phyloP scores from a whole-genome alignment of 2,329 filamentous ascomycete species.

The Macroventuria anomochaeta region DNA sequence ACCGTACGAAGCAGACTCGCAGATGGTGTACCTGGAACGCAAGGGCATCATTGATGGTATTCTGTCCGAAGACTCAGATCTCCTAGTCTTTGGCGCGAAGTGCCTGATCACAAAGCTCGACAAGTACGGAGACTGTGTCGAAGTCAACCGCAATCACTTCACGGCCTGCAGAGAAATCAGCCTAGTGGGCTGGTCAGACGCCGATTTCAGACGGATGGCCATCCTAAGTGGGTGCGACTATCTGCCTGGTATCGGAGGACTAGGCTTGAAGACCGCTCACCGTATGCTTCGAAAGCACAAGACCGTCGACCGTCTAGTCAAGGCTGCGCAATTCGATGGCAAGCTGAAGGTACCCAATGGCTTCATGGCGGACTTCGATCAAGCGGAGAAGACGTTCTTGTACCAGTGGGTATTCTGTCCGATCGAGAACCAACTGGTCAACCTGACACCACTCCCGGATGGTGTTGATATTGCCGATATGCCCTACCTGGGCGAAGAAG shows the following conservation, averaged over 20 bases:
- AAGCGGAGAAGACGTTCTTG: constrained; percentile 90
- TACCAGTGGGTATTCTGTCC: constrained; percentile 96
- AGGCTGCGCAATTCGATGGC: constrained; percentile 86
- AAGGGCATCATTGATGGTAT: constrained; percentile 85
- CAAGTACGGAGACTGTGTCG: constrained; percentile 89
- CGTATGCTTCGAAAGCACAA: constrained; percentile 90
- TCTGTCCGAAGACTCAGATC: constrained; percentile 93
- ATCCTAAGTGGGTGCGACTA: constrained; percentile 98
- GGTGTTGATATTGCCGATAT: constrained; percentile 72
- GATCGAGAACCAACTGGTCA: constrained; percentile 70
- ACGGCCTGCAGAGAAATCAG: constrained; percentile 86
- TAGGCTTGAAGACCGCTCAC: constrained; percentile 94
- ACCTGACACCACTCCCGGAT: constrained; percentile 71
- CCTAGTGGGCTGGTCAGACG: constrained; percentile 88
- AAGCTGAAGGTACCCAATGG: constrained; percentile 80
- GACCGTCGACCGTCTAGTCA: constrained; percentile 79
- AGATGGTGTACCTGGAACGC: constrained; percentile 90
- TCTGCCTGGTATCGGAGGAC: constrained; percentile 79
- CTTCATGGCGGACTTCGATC: constrained; percentile 80
- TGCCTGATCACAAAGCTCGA: constrained; percentile 92
- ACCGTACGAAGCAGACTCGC: constrained; percentile 97
- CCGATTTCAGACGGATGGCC: constrained; percentile 91
- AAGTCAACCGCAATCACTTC: constrained; percentile 89
- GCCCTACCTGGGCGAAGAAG: constrained; percentile 78
- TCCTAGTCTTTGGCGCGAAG: constrained; percentile 93